Percentiles rank a stretch among this genome's conserved stretches.
Conservation (phyloP, 1,284 basidiomycete genomes). For the Pulveroboletus sp. region DNA sequence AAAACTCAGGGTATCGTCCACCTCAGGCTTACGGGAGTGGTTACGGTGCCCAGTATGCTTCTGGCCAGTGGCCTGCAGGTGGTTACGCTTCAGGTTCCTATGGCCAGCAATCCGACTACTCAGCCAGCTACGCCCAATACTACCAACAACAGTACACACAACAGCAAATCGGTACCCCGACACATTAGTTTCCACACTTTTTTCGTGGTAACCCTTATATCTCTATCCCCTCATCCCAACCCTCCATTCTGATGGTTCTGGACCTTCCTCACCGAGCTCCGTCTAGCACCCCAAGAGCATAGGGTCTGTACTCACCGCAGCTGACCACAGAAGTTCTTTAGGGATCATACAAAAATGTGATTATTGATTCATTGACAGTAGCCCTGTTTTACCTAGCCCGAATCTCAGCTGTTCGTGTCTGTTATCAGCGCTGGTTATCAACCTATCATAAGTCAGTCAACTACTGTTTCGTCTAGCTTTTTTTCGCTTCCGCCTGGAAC, state of each 20-base stretch:
- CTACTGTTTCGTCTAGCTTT: conserved; percentile 3
- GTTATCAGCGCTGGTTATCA: conserved; percentile 1
- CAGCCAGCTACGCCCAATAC: conserved; percentile 75
- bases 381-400: conserved; percentile 27
- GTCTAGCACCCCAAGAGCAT: conserved; percentile 30
- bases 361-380: conserved; percentile 35
- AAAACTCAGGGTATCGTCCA: conserved; percentile 54
- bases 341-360: conserved; percentile 34
- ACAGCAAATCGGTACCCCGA: conserved; percentile 59
- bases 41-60: conserved; percentile 40
- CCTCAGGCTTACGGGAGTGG: conserved; percentile 49
- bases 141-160: conserved; percentile 81
- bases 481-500: conserved; percentile 14
- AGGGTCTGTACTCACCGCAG: conserved; percentile 40
- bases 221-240: conserved; percentile 14
- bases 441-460: conserved; percentile 1
- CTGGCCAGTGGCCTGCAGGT: conserved; percentile 47
- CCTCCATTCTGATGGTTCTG: conserved; percentile 18
- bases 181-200: conserved; percentile 37
- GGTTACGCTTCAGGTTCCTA: conserved; percentile 44
- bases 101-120: conserved; percentile 63
- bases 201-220: conserved; percentile 31
- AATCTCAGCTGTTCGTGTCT: conserved; percentile 17
- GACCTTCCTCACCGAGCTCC: conserved; percentile 24
- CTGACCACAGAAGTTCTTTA: conserved; percentile 40